Conservation (phyloP, 2,329 filamentous ascomycete genomes). For the Hymenoscyphus infarciens region DNA sequence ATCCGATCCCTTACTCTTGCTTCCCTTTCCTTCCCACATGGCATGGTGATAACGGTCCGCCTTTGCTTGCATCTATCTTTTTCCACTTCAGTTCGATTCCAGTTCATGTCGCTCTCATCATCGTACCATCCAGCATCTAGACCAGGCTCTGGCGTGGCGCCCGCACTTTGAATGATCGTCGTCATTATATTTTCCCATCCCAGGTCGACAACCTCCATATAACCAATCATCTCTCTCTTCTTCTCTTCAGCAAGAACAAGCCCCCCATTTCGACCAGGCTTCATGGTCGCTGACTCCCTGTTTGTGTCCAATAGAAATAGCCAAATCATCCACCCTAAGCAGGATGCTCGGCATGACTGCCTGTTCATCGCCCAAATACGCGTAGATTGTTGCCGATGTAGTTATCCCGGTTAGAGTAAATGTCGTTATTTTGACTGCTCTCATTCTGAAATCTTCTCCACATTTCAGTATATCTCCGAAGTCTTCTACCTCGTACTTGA, state of each 20-base stretch:
- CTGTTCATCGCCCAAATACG: not conserved
- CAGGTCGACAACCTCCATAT: not conserved
- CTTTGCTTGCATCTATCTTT: not conserved
- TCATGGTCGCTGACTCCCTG: not conserved
- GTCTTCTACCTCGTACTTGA: not conserved
- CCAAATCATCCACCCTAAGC: not conserved
- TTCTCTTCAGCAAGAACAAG: not conserved
- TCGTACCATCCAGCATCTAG: not conserved
- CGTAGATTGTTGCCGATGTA: not conserved
- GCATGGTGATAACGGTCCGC: slow-evolving; percentile 2
- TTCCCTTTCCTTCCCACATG: not conserved
- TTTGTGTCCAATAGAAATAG: not conserved
- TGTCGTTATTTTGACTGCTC: too few relatives aligned
- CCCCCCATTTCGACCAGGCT: not conserved
- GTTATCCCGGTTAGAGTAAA: not conserved
- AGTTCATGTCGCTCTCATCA: not conserved
- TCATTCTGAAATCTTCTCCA: not conserved
- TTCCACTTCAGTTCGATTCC: not conserved
- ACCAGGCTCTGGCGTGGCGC: not conserved
- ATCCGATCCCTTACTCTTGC: slow-evolving; percentile 1
- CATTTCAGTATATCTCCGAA: not conserved
- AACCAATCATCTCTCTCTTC: not conserved
- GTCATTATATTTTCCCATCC: not conserved
- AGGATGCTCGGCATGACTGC: not conserved
- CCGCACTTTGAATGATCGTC: not conserved